These are phyloP conservation scores for Sphagnum magellanicum DNA, from an alignment of 228 moss, liverwort and hornwort species.

Conservation along the genomic window DNA sequence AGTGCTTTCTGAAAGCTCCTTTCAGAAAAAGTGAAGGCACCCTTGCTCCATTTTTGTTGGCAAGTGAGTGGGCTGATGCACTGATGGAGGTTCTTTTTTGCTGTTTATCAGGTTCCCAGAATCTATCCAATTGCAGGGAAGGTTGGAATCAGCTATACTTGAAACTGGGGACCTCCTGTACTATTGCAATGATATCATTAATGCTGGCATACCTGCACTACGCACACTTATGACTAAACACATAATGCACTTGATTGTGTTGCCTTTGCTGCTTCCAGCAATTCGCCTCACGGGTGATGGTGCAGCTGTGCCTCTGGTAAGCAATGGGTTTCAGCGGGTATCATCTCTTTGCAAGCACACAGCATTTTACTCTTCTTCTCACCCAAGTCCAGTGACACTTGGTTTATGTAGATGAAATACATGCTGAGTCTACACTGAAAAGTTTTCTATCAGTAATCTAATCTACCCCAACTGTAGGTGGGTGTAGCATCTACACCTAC, in stretches of 20 bases:
- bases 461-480: too few relatives aligned
- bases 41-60: not conserved
- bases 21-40: too few relatives aligned
- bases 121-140: slow-evolving; percentile 78
- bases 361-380: too few relatives aligned
- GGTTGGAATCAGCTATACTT: slow-evolving; percentile 91
- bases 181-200: slow-evolving; percentile 96
- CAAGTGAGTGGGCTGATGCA: not conserved
- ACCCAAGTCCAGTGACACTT: too few relatives aligned
- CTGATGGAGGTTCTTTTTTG: not conserved
- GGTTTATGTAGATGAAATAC: too few relatives aligned
- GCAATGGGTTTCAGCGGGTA: not conserved
- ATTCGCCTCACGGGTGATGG: slow-evolving; percentile 44
- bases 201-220: slow-evolving; percentile 76
- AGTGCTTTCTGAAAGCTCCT: too few relatives aligned
- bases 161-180: slow-evolving; percentile 98
- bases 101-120: slow-evolving; percentile 57
- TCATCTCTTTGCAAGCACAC: not conserved
- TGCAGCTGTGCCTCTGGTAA: slow-evolving; percentile 49
- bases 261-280: slow-evolving; percentile 80
- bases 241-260: slow-evolving; percentile 74
- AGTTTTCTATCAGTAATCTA: too few relatives aligned
- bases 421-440: too few relatives aligned
- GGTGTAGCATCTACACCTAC: too few relatives aligned
- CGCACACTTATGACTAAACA: slow-evolving; percentile 87